Evolutionary conservation across 208 protist species (phyloP).

Genomic region (Blastocrithidia nonstop): DNA sequence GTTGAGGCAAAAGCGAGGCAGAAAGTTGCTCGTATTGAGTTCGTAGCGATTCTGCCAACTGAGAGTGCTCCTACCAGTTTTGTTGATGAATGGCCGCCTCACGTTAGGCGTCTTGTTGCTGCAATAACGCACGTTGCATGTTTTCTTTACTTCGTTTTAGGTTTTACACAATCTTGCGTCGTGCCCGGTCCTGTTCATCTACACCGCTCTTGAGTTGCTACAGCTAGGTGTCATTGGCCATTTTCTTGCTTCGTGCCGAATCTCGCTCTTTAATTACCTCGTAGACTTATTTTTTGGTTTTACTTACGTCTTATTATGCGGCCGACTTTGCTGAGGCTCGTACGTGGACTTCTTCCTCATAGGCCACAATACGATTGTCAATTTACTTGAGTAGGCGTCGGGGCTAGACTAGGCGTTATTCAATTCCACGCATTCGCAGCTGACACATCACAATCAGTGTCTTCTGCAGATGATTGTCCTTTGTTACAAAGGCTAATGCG

Average conservation of each 20-base stretch:
- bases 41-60: slow-evolving; percentile 28
- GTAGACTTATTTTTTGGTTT: slow-evolving; percentile 48
- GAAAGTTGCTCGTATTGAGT: slow-evolving; percentile 49
- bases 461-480: slow-evolving; percentile 87
- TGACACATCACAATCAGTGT: slow-evolving; percentile 87
- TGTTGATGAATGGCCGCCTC: slow-evolving; percentile 70
- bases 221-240: slow-evolving; percentile 45
- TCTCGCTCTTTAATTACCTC: slow-evolving; percentile 48
- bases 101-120: slow-evolving; percentile 71
- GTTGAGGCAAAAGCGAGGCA: slow-evolving; percentile 55
- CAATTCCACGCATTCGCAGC: slow-evolving; percentile 53
- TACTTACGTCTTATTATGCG: slow-evolving; percentile 29
- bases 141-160: slow-evolving; percentile 79
- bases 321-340: slow-evolving; percentile 17
- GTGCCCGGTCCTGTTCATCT: slow-evolving; percentile 40
- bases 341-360: slow-evolving; percentile 32
- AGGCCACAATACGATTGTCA: slow-evolving; percentile 34
- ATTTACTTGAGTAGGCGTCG: slow-evolving; percentile 47
- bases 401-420: slow-evolving; percentile 64
- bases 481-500: slow-evolving; percentile 87
- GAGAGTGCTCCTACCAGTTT: slow-evolving; percentile 44
- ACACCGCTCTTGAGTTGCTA: slow-evolving; percentile 59
- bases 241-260: slow-evolving; percentile 27
- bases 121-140: slow-evolving; percentile 44
- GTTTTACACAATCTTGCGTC: slow-evolving; percentile 55